A percentile compares a stretch with the other conserved stretches of the same genome.
phyloP scores from a whole-genome alignment of 2,329 filamentous ascomycete genomes.

The Epichloe aotearoae region DNA sequence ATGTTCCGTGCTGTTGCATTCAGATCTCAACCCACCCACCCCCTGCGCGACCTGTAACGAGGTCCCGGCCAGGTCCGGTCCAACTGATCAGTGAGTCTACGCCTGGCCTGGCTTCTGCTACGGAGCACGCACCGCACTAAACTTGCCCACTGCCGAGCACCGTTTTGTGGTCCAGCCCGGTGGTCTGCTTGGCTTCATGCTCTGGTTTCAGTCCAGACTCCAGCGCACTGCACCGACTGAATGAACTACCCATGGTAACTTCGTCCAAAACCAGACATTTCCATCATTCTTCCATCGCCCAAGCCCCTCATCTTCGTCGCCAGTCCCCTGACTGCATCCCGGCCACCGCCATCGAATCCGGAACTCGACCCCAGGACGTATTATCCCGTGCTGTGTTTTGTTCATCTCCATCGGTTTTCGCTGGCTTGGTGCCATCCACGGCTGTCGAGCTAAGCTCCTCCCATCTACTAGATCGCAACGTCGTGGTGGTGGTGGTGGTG shows the following conservation, averaged over 20 bases:
- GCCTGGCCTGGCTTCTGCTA: not conserved
- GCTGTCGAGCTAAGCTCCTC: not conserved
- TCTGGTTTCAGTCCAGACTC: not conserved
- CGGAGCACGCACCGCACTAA: not conserved
- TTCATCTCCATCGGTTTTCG: not conserved
- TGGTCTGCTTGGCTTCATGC: not conserved
- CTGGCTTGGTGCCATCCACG: not conserved
- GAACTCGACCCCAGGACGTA: not conserved
- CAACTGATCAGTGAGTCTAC: not conserved
- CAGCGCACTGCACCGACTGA: not conserved
- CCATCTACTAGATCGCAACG: not conserved
- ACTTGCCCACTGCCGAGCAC: not conserved
- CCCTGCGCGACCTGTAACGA: not conserved
- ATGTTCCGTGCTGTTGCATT: no score
- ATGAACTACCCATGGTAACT: not conserved
- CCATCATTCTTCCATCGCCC: not conserved
- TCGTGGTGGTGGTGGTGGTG: not conserved
- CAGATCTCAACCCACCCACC: constrained; percentile 4
- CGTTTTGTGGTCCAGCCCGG: not conserved
- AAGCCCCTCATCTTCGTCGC: constrained; percentile 1
- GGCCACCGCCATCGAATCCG: not conserved
- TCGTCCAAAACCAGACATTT: not conserved
- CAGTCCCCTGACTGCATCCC: not conserved
- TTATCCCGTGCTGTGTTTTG: not conserved
- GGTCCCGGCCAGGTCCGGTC: not conserved